phyloP scores from a whole-genome alignment of 1,284 basidiomycete genomes.

The Cryptococcus floricola region DNA sequence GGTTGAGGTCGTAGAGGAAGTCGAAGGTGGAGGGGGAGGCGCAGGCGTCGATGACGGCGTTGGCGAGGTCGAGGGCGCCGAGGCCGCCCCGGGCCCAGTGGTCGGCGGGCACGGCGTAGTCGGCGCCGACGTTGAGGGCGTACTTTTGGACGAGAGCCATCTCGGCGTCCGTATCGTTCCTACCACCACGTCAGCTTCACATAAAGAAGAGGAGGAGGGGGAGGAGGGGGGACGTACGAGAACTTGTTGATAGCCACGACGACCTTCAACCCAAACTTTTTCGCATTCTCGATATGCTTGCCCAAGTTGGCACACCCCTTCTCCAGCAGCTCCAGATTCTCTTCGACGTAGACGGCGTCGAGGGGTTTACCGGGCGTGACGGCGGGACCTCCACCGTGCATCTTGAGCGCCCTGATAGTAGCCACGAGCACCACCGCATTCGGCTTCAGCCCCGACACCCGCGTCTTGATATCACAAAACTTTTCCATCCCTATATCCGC shows the following conservation, averaged over 20 bases:
- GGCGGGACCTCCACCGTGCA: conserved; percentile 97
- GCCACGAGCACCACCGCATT: conserved; percentile 96
- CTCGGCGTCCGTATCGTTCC: conserved; percentile 86
- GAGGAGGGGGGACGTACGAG: conserved; percentile 60
- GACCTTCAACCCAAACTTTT: conserved; percentile 95
- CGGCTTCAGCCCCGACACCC: conserved; percentile 84
- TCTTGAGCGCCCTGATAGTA: conserved; percentile 95
- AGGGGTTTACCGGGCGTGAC: conserved; percentile 95
- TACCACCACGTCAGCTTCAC: conserved; percentile 39
- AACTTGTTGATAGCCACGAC: conserved; percentile 96
- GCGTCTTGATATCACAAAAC: conserved; percentile 99
- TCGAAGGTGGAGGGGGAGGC: conserved; percentile 79
- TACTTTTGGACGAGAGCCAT: conserved; percentile 77
- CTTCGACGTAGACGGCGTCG: conserved; percentile 88
- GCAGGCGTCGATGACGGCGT: conserved; percentile 79
- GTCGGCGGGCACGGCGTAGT: conserved; percentile 91
- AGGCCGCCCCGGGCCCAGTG: conserved; percentile 94
- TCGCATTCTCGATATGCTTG: conserved; percentile 91
- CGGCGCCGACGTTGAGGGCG: conserved; percentile 80
- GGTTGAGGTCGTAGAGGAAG: conserved; percentile 82
- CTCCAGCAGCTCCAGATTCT: conserved; percentile 84
- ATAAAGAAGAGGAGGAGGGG: background rate
- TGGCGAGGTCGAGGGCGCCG: conserved; percentile 79
- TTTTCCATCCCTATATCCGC: conserved; percentile 99
- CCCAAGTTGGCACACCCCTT: conserved; percentile 90